Evolutionary conservation across 208 protist genomes (phyloP), one percentile per base, ranked within the genome.

Genomic region (Trypanosoma rangeli): DNA sequence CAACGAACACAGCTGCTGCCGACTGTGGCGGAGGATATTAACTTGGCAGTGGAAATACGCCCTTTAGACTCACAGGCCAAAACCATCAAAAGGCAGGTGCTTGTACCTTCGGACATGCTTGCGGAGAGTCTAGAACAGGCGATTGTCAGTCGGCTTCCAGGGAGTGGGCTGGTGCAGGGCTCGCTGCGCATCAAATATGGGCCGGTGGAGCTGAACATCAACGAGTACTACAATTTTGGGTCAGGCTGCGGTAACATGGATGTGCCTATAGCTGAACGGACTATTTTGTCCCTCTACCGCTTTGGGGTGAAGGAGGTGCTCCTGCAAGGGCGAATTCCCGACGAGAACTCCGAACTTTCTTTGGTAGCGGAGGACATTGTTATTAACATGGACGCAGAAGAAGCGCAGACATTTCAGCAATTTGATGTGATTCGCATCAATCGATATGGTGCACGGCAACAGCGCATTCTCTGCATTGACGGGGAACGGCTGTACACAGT

Each of bases 181-280:
- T 94, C 91, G 10, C 73, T 96, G 60, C 87, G 91, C 60, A 92
- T 96, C 63, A 76, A 85, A 53, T 91, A 90, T 67, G 87, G 91
- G 29, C 87, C 87, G 5, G 42, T 93, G n/a, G 87, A 93, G 70
- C 64, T 96, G 4, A 93, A 92, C 68, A 92, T 93, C 53, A 93
- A 92, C 57, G 87, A 96, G 64, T 86, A 83, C 66, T 96, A 90
- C 68, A 89, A 92, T 59, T 94, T 96, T 74, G 91, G 91, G 29
- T 62, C 83, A 0, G 91, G 91, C 26, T 92, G 87, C 70, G 91
- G 91, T 5, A 66, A 84, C 31, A 78, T 86, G 31, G 86, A 85
- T 72, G 82, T 84, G 35, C 85, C 86, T 15, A 91, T 96, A 62
- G 88, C 86, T 24, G 87, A 96, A 73, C 80, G 78, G 33, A 96